Percentiles rank a stretch among this genome's conserved stretches.
Evolutionary conservation across 2,329 filamentous ascomycete species (phyloP).

Genomic region (Sporothrix protearum): DNA sequence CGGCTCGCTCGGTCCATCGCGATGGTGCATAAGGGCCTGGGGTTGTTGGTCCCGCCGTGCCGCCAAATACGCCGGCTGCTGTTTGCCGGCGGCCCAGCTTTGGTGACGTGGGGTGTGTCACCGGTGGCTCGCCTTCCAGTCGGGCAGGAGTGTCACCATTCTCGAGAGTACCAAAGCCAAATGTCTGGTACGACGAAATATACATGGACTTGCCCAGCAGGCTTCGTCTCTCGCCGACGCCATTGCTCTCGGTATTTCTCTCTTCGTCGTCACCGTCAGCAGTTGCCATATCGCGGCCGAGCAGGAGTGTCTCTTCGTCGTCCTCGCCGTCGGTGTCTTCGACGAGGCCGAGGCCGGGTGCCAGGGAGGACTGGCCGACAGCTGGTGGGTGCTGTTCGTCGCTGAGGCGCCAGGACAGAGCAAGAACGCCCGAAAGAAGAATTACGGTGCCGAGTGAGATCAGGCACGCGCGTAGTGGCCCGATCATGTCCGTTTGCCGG

Average conservation of each 20-base stretch:
- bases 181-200: constrained; percentile 46
- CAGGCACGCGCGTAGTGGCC: constrained; percentile 69
- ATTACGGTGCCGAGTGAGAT: constrained; percentile 85
- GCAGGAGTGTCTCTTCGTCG: constrained; percentile 51
- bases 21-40: constrained; percentile 37
- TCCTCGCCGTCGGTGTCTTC: constrained; percentile 64
- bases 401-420: constrained; percentile 88
- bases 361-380: constrained; percentile 64
- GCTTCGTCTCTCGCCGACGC: constrained; percentile 33
- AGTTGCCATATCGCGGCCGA: constrained; percentile 44
- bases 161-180: constrained; percentile 34
- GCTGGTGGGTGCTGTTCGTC: constrained; percentile 65
- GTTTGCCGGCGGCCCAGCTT: constrained; percentile 40
- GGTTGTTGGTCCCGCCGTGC: background rate
- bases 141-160: background rate
- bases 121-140: background rate
- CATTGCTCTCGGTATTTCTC: constrained; percentile 28
- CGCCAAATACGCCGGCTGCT: constrained; percentile 23
- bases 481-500: constrained; percentile 76
- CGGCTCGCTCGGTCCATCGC: constrained; percentile 64
- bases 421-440: constrained; percentile 80
- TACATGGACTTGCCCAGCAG: constrained; percentile 28
- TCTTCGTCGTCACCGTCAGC: constrained; percentile 39
- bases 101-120: constrained; percentile 11
- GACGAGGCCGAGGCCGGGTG: constrained; percentile 78